These are phyloP conservation scores for Dryas octopetala DNA, from an alignment of 306 rosid genomes.

Conservation along the genomic window DNA sequence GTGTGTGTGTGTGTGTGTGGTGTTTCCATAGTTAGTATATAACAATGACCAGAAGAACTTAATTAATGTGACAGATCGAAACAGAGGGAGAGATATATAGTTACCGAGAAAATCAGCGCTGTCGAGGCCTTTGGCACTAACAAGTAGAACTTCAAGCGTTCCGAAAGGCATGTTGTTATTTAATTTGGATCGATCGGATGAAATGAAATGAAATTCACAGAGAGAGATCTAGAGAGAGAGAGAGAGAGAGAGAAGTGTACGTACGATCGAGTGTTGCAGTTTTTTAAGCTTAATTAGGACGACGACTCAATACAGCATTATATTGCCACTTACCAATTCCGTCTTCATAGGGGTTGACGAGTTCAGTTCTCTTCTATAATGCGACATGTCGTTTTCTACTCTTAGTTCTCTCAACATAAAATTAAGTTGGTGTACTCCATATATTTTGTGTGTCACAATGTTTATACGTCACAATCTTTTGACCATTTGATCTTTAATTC, in stretches of 20 bases:
- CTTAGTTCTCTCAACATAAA: no score
- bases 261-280: neutral
- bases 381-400: no score
- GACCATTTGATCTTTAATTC: no score
- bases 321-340: no score
- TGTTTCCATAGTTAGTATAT: no score
- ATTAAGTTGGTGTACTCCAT: no score
- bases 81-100: neutral
- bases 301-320: neutral
- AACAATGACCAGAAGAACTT: neutral
- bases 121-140: conserved; percentile 65
- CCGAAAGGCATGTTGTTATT: conserved; percentile 59
- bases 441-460: no score
- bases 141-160: conserved; percentile 71
- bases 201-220: neutral
- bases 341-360: no score
- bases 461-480: no score
- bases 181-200: neutral
- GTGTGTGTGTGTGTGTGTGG: no score
- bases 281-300: neutral
- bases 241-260: neutral
- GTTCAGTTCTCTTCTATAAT: no score
- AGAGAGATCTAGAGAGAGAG: neutral
- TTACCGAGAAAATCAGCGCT: conserved; percentile 63
- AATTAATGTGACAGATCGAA: neutral